A percentile compares a stretch with the other conserved stretches of the same genome.
Evolutionary conservation across 495 filamentous ascomycete species (phyloP).

Genomic region (Neurospora discreta): DNA sequence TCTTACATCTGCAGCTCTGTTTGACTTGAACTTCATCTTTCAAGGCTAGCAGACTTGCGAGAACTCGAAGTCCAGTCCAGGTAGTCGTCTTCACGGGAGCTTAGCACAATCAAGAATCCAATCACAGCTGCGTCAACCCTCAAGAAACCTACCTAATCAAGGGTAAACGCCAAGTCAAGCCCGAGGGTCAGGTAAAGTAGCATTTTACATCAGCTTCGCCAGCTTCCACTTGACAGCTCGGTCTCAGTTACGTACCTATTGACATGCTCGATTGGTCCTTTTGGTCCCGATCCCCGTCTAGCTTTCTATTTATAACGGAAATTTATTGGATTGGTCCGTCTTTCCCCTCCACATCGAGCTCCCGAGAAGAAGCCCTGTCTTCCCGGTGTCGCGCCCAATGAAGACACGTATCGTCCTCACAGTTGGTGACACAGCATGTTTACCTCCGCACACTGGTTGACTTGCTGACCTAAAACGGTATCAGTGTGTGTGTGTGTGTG

Average conservation of each 20-base stretch:
- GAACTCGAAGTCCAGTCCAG: not conserved
- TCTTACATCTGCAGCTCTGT: not conserved
- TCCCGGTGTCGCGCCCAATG: not conserved
- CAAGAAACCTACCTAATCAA: not conserved
- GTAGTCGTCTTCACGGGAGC: not conserved
- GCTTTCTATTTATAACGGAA: not conserved
- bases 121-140: not conserved
- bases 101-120: not conserved
- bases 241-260: not conserved
- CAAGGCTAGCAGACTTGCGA: not conserved
- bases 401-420: not conserved
- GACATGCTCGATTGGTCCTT: not conserved
- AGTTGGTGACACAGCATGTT: not conserved
- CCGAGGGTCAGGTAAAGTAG: not conserved
- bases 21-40: not conserved
- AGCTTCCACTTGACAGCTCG: not conserved
- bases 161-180: not conserved
- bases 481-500: not conserved
- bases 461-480: not conserved
- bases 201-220: not conserved
- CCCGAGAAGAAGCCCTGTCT: not conserved
- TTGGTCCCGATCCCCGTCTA: not conserved
- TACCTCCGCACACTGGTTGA: not conserved
- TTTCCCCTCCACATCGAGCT: not conserved
- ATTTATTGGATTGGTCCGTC: not conserved